phyloP scores from a whole-genome alignment of 2,329 filamentous ascomycete genomes.

The Verticillium alfalfae region DNA sequence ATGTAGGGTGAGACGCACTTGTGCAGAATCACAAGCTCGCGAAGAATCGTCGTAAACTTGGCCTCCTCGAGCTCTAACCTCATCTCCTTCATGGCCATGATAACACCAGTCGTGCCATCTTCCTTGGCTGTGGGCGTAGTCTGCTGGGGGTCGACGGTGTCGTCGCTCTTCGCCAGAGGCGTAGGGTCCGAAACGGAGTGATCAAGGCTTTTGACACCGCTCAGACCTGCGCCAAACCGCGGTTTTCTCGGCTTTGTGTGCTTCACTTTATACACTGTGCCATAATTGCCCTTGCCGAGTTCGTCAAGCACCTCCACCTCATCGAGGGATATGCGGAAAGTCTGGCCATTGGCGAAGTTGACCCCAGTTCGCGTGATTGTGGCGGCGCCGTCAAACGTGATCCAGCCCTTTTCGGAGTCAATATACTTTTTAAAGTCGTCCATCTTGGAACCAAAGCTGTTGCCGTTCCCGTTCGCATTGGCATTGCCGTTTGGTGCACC shows the following conservation, averaged over 20 bases:
- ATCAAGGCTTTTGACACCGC: constrained; percentile 39
- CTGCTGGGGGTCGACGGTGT: constrained; percentile 5
- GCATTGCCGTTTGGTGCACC: constrained; percentile 9
- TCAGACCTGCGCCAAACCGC: constrained; percentile 54
- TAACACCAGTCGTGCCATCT: constrained; percentile 58
- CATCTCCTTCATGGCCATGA: constrained; percentile 99
- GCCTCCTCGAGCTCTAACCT: constrained; percentile 91
- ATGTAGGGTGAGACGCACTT: constrained; percentile 94
- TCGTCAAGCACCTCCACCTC: constrained; percentile 92
- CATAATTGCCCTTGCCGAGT: constrained; percentile 96
- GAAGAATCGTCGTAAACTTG: constrained; percentile 95
- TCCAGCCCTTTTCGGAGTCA: constrained; percentile 82
- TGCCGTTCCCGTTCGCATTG: constrained; percentile 21
- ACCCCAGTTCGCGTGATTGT: constrained; percentile 85
- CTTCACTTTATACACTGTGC: constrained; percentile 93
- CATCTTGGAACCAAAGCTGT: constrained; percentile 41
- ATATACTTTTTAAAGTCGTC: constrained; percentile 71
- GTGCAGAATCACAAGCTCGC: constrained; percentile 94
- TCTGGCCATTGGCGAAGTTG: constrained; percentile 83
- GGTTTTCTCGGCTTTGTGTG: constrained; percentile 64
- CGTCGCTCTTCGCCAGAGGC: constrained; percentile 8
- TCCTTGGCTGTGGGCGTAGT: constrained; percentile 20
- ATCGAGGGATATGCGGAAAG: constrained; percentile 90
- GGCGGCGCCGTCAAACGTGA: constrained; percentile 91
- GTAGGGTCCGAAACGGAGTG: constrained; percentile 29